A percentile compares a stretch with the other conserved stretches of the same genome.
Evolutionary conservation across 75 land plant genomes (phyloP).

Genomic region (Selaginella tamariscina): DNA sequence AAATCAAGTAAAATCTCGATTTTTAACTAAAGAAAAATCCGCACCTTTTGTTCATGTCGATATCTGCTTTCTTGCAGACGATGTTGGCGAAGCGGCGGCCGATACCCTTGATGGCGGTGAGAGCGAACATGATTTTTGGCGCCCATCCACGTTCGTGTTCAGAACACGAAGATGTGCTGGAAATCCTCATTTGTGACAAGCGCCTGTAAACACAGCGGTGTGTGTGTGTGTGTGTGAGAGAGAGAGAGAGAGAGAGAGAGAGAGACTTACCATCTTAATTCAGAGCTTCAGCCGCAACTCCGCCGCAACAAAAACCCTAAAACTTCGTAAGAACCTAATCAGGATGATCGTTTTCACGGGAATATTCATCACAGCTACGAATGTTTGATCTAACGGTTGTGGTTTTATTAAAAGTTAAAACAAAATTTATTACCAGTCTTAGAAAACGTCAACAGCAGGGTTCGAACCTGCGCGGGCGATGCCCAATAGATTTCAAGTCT

Average conservation of each 20-base stretch:
- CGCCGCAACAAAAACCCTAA: too few species aligned
- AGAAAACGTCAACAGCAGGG: slow-evolving; percentile 4
- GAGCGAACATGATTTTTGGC: slow-evolving; percentile 84
- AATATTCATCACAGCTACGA: too few species aligned
- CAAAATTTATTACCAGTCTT: too few species aligned
- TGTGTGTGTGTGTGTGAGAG: too few species aligned
- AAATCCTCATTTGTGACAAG: slow-evolving; percentile 72
- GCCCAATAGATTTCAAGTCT: slow-evolving; percentile 1
- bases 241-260: too few species aligned
- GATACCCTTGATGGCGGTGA: slow-evolving; percentile 79
- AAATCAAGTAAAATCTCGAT: too few species aligned
- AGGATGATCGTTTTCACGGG: too few species aligned
- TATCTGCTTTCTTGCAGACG: slow-evolving; percentile 87
- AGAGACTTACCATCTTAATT: too few species aligned
- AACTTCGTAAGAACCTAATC: too few species aligned
- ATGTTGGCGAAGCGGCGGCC: slow-evolving; percentile 74
- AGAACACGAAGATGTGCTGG: slow-evolving; percentile 84
- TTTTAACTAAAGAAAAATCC: slow-evolving; percentile 3
- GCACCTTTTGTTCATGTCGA: slow-evolving; percentile 90
- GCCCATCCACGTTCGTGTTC: slow-evolving; percentile 79
- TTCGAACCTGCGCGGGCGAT: background rate
- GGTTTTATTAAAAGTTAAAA: too few species aligned
- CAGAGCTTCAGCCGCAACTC: too few species aligned
- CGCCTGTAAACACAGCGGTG: slow-evolving; percentile 39
- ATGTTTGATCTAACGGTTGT: too few species aligned